Evolutionary conservation across 208 protist genomes (phyloP), one percentile per base, ranked within the genome.

Genomic region (Wallacemonas sp.): DNA sequence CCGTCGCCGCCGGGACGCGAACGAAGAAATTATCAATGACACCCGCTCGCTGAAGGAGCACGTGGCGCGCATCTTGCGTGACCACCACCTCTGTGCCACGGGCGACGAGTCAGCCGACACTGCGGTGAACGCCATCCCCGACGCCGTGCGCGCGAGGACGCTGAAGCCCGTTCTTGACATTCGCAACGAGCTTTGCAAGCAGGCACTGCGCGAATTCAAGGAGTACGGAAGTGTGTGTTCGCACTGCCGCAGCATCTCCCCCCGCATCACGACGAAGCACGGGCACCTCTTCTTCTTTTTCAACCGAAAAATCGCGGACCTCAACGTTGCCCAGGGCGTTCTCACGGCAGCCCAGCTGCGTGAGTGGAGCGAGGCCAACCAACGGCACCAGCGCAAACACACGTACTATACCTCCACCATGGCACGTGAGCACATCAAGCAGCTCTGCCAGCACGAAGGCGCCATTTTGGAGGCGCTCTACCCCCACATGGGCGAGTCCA

Each of bases 231-330:
- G 75, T 29, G 78, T 83, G 5, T 96, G 90, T 68, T 65, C 81
- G 26, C 87, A 93, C 79, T 96, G 90, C 68, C 68, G 76, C 26
- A 73, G 60, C 44, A 79, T 89, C 38, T 93, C 87, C 3, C 90
- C 90, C 1, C 71, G 77, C 66, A 82, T 92, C 61, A 86, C 77
- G 6, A 85, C 76, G 13, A 84, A 90, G 58, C 79, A 87, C 68
- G 81, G 83, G 4, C 87, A 94, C 30, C 79, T 96, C 57, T 96
- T 91, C 73, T 94, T 93, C 70, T 87, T 71, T 58, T 92, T 91
- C 66, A 89, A 69, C 38, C 79, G 86, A 61, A 79, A 69, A 59
- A 85, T 78, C 63, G 64, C 70, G 0, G 67, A 81, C 34, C 64
- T 83, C 34, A 93, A 92, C 59, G 65, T 93, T 21, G 63, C 70